Conservation (phyloP, 768 basidiomycete genomes). For the Suillus weaverae region DNA sequence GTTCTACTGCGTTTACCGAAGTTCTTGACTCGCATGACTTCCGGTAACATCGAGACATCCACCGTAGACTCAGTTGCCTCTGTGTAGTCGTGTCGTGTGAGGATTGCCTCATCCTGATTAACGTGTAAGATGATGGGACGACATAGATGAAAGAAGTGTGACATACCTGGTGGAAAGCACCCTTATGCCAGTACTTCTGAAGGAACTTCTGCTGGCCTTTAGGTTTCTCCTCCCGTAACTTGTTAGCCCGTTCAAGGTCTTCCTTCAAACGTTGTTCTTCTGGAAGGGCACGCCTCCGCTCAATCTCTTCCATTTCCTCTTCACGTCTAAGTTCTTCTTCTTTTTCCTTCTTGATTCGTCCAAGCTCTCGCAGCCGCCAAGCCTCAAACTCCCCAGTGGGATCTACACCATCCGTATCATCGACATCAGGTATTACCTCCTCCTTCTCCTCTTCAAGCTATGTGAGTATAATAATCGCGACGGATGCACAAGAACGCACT, state of each 20-base stretch:
- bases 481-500: slow-evolving; percentile 51
- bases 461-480: slow-evolving; percentile 4
- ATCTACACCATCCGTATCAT: slow-evolving; percentile 94
- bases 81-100: slow-evolving; percentile 81
- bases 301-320: slow-evolving; percentile 87
- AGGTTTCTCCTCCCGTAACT: slow-evolving; percentile 82
- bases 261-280: slow-evolving; percentile 92
- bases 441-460: slow-evolving; percentile 77
- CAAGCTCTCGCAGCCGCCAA: slow-evolving; percentile 92
- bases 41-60: slow-evolving; percentile 85
- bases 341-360: slow-evolving; percentile 92
- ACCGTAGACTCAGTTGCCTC: slow-evolving; percentile 87
- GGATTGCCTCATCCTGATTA: slow-evolving; percentile 81
- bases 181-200: slow-evolving; percentile 99
- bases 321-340: slow-evolving; percentile 82
- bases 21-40: slow-evolving; percentile 96
- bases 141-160: slow-evolving; percentile 5
- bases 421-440: slow-evolving; percentile 80
- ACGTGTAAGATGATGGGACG: slow-evolving; percentile 15
- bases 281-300: slow-evolving; percentile 86
- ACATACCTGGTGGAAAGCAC: slow-evolving; percentile 93
- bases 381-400: slow-evolving; percentile 90
- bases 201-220: slow-evolving; percentile 91
- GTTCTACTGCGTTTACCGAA: slow-evolving; percentile 91
- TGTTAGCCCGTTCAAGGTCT: slow-evolving; percentile 84